These are phyloP conservation scores for Cladophialophora yegresii DNA, from an alignment of 2,329 filamentous ascomycete genomes.

Conservation along the genomic window DNA sequence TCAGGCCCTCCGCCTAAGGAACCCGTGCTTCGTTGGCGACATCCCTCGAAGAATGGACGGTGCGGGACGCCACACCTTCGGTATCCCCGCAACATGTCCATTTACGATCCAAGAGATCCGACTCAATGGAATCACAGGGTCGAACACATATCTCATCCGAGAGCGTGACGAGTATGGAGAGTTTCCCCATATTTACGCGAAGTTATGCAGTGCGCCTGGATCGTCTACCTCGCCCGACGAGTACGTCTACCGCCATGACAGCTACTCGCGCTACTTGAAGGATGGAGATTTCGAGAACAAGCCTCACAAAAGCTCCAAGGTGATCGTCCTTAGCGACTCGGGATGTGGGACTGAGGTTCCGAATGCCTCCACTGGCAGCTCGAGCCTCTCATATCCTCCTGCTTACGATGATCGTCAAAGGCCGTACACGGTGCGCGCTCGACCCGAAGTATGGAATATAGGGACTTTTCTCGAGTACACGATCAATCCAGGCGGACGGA, in stretches of 20 bases:
- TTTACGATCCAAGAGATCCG: constrained; percentile 20
- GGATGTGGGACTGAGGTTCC: constrained; percentile 30
- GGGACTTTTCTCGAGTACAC: constrained; percentile 31
- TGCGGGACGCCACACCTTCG: not conserved
- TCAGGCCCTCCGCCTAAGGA: not conserved
- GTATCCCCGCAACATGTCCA: constrained; percentile 16
- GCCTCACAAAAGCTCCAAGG: constrained; percentile 9
- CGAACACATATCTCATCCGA: constrained; percentile 31
- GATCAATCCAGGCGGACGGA: constrained; percentile 28
- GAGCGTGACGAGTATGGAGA: constrained; percentile 34
- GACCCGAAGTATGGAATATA: constrained; percentile 30
- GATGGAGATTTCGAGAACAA: not conserved
- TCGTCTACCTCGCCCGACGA: not conserved
- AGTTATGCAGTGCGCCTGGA: constrained; percentile 25
- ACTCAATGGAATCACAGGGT: not conserved
- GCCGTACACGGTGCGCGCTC: not conserved
- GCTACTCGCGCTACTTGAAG: constrained; percentile 4
- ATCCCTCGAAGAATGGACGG: not conserved
- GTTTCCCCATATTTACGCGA: constrained; percentile 35
- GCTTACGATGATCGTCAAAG: not conserved
- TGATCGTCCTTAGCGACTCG: constrained; percentile 35
- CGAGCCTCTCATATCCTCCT: not conserved
- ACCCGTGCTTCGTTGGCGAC: not conserved
- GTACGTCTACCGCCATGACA: constrained; percentile 1
- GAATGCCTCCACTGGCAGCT: not conserved